phyloP scores from a whole-genome alignment of 225 moss, liverwort and hornwort genomes.

The Marchantia polymorpha region DNA sequence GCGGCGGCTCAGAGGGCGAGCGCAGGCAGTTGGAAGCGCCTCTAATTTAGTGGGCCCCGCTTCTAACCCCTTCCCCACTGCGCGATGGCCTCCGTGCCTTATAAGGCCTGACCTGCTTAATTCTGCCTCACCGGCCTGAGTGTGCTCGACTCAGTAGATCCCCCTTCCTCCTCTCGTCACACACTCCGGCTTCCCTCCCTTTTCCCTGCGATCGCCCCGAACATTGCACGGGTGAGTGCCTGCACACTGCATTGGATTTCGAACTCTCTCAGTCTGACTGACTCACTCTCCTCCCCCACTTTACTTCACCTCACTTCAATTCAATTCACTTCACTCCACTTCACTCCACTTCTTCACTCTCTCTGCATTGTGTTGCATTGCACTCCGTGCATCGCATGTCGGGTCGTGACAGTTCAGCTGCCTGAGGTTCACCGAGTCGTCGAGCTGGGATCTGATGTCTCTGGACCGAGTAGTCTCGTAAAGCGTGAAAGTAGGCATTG shows the following conservation, averaged over 20 bases:
- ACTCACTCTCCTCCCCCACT: too few relatives aligned
- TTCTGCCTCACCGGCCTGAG: background rate
- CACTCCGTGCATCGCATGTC: too few relatives aligned
- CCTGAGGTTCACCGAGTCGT: too few relatives aligned
- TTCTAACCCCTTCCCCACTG: background rate
- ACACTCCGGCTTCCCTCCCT: background rate
- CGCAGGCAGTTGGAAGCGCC: background rate
- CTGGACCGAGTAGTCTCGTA: too few relatives aligned
- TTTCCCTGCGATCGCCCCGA: background rate
- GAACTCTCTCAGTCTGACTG: too few relatives aligned
- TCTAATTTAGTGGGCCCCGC: conserved; percentile 1
- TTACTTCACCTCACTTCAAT: too few relatives aligned
- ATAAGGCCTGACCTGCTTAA: background rate
- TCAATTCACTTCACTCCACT: too few relatives aligned
- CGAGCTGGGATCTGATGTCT: too few relatives aligned
- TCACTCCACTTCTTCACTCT: too few relatives aligned
- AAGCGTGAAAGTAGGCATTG: too few relatives aligned
- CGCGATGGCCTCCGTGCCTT: background rate
- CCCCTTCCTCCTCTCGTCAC: background rate
- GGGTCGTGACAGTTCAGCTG: too few relatives aligned
- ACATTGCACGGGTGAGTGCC: background rate
- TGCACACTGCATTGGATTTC: background rate
- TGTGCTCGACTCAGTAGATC: background rate
- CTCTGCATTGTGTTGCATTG: too few relatives aligned
- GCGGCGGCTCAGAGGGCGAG: background rate